Percentiles rank a stretch among this genome's conserved stretches.
Conservation (phyloP, 495 filamentous ascomycete species). For the Lepraria neglecta region DNA sequence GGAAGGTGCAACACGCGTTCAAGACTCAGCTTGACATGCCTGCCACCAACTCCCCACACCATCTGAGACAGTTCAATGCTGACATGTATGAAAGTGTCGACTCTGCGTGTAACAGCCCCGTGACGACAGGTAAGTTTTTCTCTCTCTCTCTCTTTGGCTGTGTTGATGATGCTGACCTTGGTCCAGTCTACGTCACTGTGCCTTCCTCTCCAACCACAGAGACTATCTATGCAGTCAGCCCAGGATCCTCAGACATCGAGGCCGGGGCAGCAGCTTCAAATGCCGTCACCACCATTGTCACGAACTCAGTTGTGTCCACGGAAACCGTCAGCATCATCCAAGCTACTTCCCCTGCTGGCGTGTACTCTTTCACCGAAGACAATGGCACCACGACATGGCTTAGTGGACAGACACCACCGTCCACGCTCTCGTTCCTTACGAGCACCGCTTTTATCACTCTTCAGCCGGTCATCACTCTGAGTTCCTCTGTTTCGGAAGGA, state of each 20-base stretch:
- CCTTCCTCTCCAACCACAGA: slow-evolving; percentile 18
- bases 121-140: slow-evolving; percentile 5
- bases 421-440: neutral
- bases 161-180: neutral
- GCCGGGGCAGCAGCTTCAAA: slow-evolving; percentile 12
- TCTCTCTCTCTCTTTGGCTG: neutral
- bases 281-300: slow-evolving; percentile 16
- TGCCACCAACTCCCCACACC: neutral
- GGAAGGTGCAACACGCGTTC: neutral
- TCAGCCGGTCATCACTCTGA: slow-evolving; percentile 1
- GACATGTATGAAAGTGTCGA: slow-evolving; percentile 5
- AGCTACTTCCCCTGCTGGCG: slow-evolving; percentile 7
- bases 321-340: slow-evolving; percentile 15
- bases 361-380: slow-evolving; percentile 21
- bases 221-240: slow-evolving; percentile 16
- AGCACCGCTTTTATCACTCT: slow-evolving; percentile 18
- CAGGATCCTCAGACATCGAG: slow-evolving; percentile 8
- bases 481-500: neutral
- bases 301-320: slow-evolving; percentile 4
- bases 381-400: slow-evolving; percentile 24
- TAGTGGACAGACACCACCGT: slow-evolving; percentile 15
- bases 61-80: slow-evolving; percentile 2
- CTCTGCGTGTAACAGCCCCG: slow-evolving; percentile 9
- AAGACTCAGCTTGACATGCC: neutral
- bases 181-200: slow-evolving; percentile 8